Conservation (phyloP, 2,329 filamentous ascomycete genomes). For the Knoxdaviesia capensis region DNA sequence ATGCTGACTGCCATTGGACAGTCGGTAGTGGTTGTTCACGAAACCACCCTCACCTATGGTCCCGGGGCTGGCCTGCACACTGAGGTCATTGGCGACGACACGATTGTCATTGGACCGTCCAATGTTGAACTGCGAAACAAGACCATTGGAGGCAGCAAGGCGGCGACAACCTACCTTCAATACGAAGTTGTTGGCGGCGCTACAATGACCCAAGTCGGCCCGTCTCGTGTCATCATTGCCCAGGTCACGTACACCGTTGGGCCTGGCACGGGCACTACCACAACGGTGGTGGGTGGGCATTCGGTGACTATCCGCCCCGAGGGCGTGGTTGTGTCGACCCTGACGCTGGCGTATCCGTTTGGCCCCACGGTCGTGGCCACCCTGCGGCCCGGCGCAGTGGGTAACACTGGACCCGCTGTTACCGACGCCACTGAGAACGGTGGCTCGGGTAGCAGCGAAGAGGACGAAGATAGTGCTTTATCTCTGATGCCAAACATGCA, state of each 20-base stretch:
- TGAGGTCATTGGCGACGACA: slow-evolving; percentile 26
- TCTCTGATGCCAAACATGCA: not conserved
- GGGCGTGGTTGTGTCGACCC: slow-evolving; percentile 25
- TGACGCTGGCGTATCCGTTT: slow-evolving; percentile 24
- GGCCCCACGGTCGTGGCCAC: slow-evolving; percentile 21
- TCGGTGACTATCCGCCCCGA: slow-evolving; percentile 28
- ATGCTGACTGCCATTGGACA: slow-evolving; percentile 22
- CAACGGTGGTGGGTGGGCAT: slow-evolving; percentile 25
- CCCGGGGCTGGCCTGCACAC: slow-evolving; percentile 13
- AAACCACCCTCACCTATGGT: slow-evolving; percentile 25
- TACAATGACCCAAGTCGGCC: slow-evolving; percentile 28
- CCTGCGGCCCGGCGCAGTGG: slow-evolving; percentile 11
- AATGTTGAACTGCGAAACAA: slow-evolving; percentile 20
- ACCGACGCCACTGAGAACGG: slow-evolving; percentile 1
- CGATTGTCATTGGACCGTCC: slow-evolving; percentile 25
- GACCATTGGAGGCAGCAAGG: slow-evolving; percentile 21
- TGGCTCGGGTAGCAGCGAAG: slow-evolving; percentile 5
- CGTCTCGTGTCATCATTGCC: slow-evolving; percentile 26
- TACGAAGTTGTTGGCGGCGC: slow-evolving; percentile 30
- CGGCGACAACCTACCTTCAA: slow-evolving; percentile 14
- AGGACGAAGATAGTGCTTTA: slow-evolving; percentile 8
- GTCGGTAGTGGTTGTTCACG: slow-evolving; percentile 19
- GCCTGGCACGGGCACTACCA: slow-evolving; percentile 19
- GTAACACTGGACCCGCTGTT: not conserved
- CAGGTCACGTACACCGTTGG: slow-evolving; percentile 31